Conservation (phyloP, 768 basidiomycete genomes). For the Peribolospora baueri region DNA sequence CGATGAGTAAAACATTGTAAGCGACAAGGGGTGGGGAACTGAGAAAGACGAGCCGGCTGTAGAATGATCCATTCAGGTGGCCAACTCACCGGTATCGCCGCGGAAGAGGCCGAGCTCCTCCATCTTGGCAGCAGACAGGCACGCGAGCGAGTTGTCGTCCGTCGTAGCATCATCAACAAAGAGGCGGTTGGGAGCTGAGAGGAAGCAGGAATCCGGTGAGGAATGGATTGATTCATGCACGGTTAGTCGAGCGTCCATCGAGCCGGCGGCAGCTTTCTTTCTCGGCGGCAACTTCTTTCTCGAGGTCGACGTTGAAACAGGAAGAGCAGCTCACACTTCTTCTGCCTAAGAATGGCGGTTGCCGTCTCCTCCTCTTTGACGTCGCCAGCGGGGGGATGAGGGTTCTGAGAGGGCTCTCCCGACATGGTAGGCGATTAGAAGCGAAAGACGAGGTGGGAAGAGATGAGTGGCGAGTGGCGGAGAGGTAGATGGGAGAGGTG, state of each 20-base stretch:
- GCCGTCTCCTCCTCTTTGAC: slow-evolving; percentile 42
- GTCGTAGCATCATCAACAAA: slow-evolving; percentile 82
- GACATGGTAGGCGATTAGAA: too few species aligned
- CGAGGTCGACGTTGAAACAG: slow-evolving; percentile 6
- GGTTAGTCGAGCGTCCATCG: neutral
- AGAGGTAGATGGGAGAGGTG: too few species aligned
- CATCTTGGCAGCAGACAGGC: slow-evolving; percentile 42
- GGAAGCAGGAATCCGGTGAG: slow-evolving; percentile 4
- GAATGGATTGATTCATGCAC: neutral
- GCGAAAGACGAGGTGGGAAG: too few species aligned
- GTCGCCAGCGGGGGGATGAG: too few species aligned
- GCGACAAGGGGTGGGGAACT: neutral
- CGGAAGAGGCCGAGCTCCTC: slow-evolving; percentile 78
- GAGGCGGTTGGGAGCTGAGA: slow-evolving; percentile 60
- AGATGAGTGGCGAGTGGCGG: too few species aligned
- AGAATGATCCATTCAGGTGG: slow-evolving; percentile 1
- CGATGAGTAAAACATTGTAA: neutral
- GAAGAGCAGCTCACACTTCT: slow-evolving; percentile 64
- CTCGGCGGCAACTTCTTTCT: neutral
- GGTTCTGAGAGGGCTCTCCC: too few species aligned
- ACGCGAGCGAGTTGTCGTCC: slow-evolving; percentile 83
- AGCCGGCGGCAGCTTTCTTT: neutral
- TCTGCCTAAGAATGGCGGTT: slow-evolving; percentile 82
- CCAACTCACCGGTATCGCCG: slow-evolving; percentile 45
- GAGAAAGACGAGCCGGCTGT: slow-evolving; percentile 1